A percentile compares a stretch with the other conserved stretches of the same genome.
phyloP scores from a whole-genome alignment of 2,329 filamentous ascomycete species.

The Amauroascus verrucosus region DNA sequence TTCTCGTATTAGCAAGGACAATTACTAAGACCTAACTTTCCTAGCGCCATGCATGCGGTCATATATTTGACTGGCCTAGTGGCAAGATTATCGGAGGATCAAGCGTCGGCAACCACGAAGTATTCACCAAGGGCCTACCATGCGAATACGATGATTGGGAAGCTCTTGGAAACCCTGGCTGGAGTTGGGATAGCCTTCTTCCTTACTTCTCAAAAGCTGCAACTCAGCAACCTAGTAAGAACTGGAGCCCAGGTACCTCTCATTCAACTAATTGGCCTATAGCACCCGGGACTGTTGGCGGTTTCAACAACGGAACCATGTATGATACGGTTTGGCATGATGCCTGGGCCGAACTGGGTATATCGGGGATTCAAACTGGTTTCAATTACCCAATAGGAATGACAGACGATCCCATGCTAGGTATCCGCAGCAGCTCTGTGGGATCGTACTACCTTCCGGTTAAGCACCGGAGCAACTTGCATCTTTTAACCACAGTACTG shows the following conservation, averaged over 20 bases:
- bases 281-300: no score
- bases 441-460: constrained; percentile 9
- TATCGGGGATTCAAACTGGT: constrained; percentile 11
- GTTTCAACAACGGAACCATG: background rate
- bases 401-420: background rate
- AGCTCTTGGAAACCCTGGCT: constrained; percentile 21
- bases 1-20: background rate
- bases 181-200: constrained; percentile 20
- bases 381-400: background rate
- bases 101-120: constrained; percentile 26
- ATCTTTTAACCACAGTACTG: constrained; percentile 1
- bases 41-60: background rate
- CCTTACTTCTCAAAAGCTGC: constrained; percentile 5
- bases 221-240: background rate
- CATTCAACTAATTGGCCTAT: no score
- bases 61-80: constrained; percentile 14
- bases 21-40: background rate
- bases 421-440: constrained; percentile 12
- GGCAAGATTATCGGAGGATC: constrained; percentile 27
- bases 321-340: constrained; percentile 13
- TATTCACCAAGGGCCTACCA: constrained; percentile 18
- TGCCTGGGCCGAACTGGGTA: constrained; percentile 28
- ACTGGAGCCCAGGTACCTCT: background rate
- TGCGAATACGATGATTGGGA: constrained; percentile 29
- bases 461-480: background rate